phyloP scores from a whole-genome alignment of 495 filamentous ascomycete genomes.

The Choiromyces venosus region DNA sequence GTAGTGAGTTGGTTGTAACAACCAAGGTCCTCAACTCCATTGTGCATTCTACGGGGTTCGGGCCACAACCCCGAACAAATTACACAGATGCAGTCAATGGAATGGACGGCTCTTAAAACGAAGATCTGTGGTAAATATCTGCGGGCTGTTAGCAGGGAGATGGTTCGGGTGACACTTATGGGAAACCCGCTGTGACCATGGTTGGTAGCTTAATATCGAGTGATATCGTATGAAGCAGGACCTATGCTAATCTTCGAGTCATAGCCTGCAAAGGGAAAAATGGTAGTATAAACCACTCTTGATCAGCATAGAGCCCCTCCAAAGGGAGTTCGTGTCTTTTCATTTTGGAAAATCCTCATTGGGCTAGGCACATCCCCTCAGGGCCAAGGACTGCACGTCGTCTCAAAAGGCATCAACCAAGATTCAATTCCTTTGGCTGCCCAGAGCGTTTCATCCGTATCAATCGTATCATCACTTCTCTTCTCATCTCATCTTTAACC shows the following conservation, averaged over 20 bases:
- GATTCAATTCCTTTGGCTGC: background rate
- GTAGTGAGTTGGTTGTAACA: background rate
- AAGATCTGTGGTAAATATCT: background rate
- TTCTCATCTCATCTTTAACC: slow-evolving; percentile 3
- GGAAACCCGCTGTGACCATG: background rate
- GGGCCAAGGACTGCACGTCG: background rate
- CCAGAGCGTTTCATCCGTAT: background rate
- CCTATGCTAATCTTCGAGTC: background rate
- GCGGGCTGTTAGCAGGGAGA: background rate
- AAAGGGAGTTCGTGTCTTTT: background rate
- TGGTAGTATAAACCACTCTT: background rate
- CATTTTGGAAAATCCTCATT: background rate
- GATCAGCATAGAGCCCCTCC: background rate
- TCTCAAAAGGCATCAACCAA: background rate
- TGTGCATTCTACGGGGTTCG: background rate
- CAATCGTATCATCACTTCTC: background rate
- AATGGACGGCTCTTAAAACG: background rate
- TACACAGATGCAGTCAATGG: background rate
- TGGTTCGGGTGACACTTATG: background rate
- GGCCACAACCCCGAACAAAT: background rate
- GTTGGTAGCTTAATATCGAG: background rate
- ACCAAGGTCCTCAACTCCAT: background rate
- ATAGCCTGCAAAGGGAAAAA: background rate
- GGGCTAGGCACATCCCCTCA: background rate
- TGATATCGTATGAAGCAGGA: background rate